Conservation (phyloP, 2,329 filamentous ascomycete genomes). For the Diplocarpon mali region DNA sequence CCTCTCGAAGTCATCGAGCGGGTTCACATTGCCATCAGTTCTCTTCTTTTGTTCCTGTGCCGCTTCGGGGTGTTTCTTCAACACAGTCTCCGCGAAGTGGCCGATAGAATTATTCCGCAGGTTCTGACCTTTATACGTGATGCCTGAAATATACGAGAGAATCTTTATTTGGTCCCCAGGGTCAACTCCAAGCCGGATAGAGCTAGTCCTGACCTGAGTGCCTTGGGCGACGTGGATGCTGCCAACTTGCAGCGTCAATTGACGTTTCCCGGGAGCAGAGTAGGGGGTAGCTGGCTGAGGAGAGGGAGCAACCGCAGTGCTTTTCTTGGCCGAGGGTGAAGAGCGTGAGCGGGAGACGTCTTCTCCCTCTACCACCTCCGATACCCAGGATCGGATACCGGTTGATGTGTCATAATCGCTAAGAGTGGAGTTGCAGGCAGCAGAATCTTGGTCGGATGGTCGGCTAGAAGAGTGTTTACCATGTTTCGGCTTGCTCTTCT, state of each 20-base stretch:
- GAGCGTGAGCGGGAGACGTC: neutral
- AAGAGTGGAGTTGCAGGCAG: conserved; percentile 4
- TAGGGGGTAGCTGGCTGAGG: neutral
- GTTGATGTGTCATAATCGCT: conserved; percentile 4
- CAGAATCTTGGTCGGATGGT: conserved; percentile 1
- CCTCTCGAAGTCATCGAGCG: conserved; percentile 11
- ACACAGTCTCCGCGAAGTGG: conserved; percentile 13
- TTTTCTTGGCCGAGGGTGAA: neutral
- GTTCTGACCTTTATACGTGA: conserved; percentile 14
- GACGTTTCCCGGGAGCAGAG: neutral
- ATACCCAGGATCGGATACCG: conserved; percentile 14
- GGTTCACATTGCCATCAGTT: conserved; percentile 1
- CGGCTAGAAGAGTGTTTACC: neutral
- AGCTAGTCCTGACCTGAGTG: neutral
- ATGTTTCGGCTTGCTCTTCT: conserved; percentile 5
- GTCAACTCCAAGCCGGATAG: conserved; percentile 7
- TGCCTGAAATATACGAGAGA: conserved; percentile 16
- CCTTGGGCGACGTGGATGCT: conserved; percentile 9
- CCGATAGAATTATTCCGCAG: conserved; percentile 8
- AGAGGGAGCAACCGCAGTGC: neutral
- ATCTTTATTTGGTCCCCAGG: conserved; percentile 16
- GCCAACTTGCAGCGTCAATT: conserved; percentile 7
- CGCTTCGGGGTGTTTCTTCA: conserved; percentile 4
- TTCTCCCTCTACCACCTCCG: conserved; percentile 10
- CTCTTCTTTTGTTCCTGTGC: neutral